Conservation (phyloP, 805 yeast species). For the Barnettozyma sp. region DNA sequence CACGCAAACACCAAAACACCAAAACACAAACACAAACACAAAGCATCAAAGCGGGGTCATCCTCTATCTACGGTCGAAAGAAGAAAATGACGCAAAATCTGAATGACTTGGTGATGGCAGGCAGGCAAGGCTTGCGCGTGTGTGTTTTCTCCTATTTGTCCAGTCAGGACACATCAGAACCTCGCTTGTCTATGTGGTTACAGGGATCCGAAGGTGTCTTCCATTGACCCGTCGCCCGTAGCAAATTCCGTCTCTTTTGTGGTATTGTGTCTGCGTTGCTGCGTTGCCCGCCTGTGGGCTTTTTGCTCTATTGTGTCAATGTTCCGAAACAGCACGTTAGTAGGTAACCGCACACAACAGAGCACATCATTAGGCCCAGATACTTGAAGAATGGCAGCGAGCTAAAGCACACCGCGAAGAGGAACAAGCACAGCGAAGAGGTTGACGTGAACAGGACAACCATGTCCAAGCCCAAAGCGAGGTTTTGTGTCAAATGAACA, state of each 20-base stretch:
- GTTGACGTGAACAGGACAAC: constrained; percentile 1
- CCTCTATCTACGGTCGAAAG: constrained; percentile 3
- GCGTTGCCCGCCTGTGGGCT: background rate
- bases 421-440: constrained; percentile 4
- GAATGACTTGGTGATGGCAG: too few species aligned
- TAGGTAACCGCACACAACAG: background rate
- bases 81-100: constrained; percentile 3
- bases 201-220: too few species aligned
- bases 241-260: background rate
- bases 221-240: too few species aligned
- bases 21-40: background rate
- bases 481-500: background rate
- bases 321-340: constrained; percentile 1
- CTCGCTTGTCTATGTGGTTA: too few species aligned
- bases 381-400: background rate
- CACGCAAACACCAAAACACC: too few species aligned
- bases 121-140: too few species aligned
- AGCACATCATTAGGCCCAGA: constrained; percentile 1
- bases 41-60: constrained; percentile 1
- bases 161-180: too few species aligned
- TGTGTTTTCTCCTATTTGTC: too few species aligned
- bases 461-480: background rate
- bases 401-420: background rate
- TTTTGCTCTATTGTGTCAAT: constrained; percentile 1
- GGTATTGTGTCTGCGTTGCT: background rate